Percentiles rank a stretch among this genome's conserved stretches.
Conservation (phyloP, 768 basidiomycete species). For the Pluteus cervinus region DNA sequence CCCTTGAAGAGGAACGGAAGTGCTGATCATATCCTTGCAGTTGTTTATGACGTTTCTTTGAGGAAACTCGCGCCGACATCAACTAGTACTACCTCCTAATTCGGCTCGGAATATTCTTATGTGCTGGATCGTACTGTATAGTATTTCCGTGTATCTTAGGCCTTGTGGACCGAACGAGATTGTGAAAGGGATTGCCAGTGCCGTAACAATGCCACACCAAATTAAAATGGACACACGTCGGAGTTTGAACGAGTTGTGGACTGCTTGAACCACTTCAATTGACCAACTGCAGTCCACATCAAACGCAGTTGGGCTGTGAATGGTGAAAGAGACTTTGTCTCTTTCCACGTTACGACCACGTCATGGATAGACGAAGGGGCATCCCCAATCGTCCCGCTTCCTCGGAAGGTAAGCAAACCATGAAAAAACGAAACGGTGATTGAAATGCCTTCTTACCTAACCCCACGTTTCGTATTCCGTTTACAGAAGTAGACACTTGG, state of each 20-base stretch:
- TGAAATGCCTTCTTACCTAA: constrained; percentile 12
- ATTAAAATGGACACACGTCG: too few species aligned
- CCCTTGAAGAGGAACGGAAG: constrained; percentile 1
- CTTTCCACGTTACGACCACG: background rate
- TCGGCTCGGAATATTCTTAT: too few species aligned
- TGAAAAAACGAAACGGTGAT: constrained; percentile 5
- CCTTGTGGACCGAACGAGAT: too few species aligned
- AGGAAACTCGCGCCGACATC: constrained; percentile 48
- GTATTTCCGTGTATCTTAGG: background rate
- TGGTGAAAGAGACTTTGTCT: constrained; percentile 4
- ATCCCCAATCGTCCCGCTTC: constrained; percentile 59
- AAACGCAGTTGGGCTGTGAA: background rate
- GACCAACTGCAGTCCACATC: constrained; percentile 13
- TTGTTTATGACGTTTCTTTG: constrained; percentile 82
- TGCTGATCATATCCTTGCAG: constrained; percentile 28
- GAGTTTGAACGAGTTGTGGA: constrained; percentile 10
- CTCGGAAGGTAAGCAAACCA: constrained; percentile 55
- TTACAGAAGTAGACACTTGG: constrained; percentile 75
- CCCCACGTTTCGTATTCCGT: constrained; percentile 10
- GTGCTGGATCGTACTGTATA: background rate
- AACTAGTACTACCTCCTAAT: background rate
- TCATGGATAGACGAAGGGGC: constrained; percentile 66
- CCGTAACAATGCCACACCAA: too few species aligned
- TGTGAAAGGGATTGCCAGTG: too few species aligned
- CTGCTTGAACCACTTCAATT: constrained; percentile 8